phyloP scores from a whole-genome alignment of 192 early-diverging fungal species.

The Podochytrium sp. region DNA sequence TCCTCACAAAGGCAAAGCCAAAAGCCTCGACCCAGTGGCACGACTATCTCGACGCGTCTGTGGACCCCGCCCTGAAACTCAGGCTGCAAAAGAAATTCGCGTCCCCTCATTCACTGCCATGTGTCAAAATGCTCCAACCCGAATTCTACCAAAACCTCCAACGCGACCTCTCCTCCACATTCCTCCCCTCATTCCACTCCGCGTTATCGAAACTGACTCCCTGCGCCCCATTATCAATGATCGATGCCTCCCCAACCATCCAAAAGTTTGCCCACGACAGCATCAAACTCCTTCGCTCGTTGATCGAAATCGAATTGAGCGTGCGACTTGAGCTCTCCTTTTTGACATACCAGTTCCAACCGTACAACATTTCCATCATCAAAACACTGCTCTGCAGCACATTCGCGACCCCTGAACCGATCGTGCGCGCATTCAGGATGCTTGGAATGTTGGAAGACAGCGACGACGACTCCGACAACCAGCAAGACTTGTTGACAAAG shows the following conservation, averaged over 20 bases:
- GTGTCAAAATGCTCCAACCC: neutral
- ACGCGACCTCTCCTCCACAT: neutral
- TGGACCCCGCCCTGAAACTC: neutral
- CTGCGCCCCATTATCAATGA: neutral
- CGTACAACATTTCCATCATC: neutral
- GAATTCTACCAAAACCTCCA: neutral
- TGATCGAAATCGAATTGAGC: neutral
- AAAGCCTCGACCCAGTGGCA: neutral
- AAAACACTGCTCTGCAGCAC: neutral
- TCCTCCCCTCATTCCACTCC: neutral
- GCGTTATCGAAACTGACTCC: neutral
- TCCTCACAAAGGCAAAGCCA: neutral
- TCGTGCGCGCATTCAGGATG: neutral
- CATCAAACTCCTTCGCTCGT: neutral
- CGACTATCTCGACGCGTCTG: neutral
- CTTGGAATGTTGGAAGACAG: neutral
- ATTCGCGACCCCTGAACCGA: neutral
- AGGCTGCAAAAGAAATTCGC: neutral
- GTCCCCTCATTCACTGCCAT: neutral
- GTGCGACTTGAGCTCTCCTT: neutral
- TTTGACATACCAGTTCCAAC: conserved; percentile 6
- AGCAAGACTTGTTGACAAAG: neutral
- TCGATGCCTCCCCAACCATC: neutral
- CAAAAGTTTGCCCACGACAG: neutral
- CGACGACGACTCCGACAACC: neutral